Conservation (phyloP, 805 yeast species). For the Metschnikowia rubicola region DNA sequence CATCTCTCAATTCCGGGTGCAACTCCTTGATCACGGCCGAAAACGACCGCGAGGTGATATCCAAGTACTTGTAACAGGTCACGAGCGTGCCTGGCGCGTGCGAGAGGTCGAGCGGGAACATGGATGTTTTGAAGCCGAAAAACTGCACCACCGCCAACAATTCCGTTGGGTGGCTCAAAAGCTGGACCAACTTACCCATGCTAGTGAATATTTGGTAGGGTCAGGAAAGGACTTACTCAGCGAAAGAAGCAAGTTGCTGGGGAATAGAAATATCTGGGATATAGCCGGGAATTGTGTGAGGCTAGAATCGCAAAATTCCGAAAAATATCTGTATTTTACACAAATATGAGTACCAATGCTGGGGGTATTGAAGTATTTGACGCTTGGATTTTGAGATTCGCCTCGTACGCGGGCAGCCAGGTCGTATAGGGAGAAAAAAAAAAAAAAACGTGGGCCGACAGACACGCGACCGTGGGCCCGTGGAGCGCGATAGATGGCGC, state of each 20-base stretch:
- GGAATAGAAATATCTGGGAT: too few relatives aligned
- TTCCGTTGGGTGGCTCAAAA: conserved; percentile 69
- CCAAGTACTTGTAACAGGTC: conserved; percentile 66
- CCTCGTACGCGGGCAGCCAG: not conserved
- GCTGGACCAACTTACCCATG: conserved; percentile 61
- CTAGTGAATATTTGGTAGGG: too few relatives aligned
- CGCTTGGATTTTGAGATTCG: not conserved
- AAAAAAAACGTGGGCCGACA: not conserved
- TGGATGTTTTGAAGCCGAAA: conserved; percentile 48
- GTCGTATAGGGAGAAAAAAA: not conserved
- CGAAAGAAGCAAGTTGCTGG: too few relatives aligned
- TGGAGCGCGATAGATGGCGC: too few relatives aligned
- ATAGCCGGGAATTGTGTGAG: too few relatives aligned
- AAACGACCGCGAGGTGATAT: conserved; percentile 81
- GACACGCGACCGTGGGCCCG: too few relatives aligned
- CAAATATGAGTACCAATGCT: too few relatives aligned
- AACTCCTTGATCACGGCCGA: conserved; percentile 91
- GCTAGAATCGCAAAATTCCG: too few relatives aligned
- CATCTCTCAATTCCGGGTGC: conserved; percentile 82
- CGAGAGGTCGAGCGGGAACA: conserved; percentile 46
- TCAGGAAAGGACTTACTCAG: too few relatives aligned
- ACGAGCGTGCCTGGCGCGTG: conserved; percentile 30
- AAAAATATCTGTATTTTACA: too few relatives aligned
- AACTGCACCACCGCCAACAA: conserved; percentile 64
- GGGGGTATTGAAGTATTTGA: too few relatives aligned